Evolutionary conservation across 2,329 filamentous ascomycete genomes (phyloP).

Genomic region (Verticillium isaacii): DNA sequence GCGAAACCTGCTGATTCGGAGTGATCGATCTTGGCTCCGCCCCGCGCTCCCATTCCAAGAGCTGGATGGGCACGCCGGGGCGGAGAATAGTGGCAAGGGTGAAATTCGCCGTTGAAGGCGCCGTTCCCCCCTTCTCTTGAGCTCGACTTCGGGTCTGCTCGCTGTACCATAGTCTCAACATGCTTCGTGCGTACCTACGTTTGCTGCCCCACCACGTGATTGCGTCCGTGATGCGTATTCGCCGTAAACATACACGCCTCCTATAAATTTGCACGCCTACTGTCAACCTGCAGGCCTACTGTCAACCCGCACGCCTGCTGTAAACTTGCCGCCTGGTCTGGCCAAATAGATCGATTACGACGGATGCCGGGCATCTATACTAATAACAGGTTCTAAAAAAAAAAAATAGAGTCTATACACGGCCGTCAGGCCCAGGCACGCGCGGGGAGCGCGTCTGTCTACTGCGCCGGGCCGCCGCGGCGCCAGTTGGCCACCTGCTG

Average conservation of each 20-base stretch:
- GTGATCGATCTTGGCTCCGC: background rate
- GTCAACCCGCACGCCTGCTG: too few relatives aligned
- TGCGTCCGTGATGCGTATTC: too few relatives aligned
- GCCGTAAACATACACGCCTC: too few relatives aligned
- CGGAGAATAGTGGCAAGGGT: background rate
- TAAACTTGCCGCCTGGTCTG: too few relatives aligned
- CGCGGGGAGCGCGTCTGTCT: background rate
- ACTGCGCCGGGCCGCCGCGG: constrained; percentile 15
- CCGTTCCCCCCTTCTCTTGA: background rate
- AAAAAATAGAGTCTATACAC: background rate
- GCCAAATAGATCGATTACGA: background rate
- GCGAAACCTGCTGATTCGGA: background rate
- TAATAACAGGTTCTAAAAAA: constrained; percentile 1
- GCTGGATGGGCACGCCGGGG: constrained; percentile 1
- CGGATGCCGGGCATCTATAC: background rate
- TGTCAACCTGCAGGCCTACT: too few relatives aligned
- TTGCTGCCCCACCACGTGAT: background rate
- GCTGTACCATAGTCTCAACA: constrained; percentile 14
- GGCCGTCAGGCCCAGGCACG: background rate
- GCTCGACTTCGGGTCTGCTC: constrained; percentile 6
- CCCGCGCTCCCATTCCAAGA: constrained; percentile 1
- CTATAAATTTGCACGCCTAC: too few relatives aligned
- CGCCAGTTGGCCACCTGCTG: constrained; percentile 44
- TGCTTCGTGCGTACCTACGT: constrained; percentile 3
- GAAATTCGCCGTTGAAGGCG: background rate